Percentiles rank a stretch among this genome's conserved stretches.
phyloP scores from a whole-genome alignment of 192 early-diverging fungal species.

The Coemansia pectinata region DNA sequence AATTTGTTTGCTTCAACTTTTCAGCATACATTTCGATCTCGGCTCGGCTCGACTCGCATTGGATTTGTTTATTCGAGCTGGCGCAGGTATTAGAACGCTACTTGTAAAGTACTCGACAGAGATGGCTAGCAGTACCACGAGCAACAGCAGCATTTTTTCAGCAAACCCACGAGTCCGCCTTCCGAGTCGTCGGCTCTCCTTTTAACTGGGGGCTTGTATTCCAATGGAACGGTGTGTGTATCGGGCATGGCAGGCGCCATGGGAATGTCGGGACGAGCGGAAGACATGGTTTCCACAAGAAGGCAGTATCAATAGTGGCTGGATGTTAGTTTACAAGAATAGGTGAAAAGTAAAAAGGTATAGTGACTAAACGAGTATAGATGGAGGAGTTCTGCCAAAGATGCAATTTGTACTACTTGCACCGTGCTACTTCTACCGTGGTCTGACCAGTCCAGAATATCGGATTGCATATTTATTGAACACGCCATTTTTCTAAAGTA shows the following conservation, averaged over 20 bases:
- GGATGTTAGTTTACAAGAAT: not conserved
- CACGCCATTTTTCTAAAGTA: not conserved
- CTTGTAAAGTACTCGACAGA: not conserved
- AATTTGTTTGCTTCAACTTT: not conserved
- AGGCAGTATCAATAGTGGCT: not conserved
- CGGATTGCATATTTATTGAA: not conserved
- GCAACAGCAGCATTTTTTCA: conserved; percentile 3
- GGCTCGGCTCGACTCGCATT: not conserved
- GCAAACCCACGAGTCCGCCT: not conserved
- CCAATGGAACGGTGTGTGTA: not conserved
- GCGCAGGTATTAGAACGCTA: not conserved
- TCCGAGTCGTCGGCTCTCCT: not conserved
- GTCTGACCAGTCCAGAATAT: not conserved
- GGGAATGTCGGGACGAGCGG: not conserved
- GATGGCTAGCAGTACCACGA: conserved; percentile 6
- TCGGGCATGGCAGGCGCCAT: not conserved
- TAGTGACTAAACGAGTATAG: not conserved
- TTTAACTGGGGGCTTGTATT: not conserved
- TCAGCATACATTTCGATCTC: not conserved
- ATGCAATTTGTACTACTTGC: not conserved
- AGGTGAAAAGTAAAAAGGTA: not conserved
- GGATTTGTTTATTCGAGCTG: not conserved
- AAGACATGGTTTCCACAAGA: not conserved
- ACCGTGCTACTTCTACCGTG: not conserved
- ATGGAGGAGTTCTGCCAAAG: not conserved